Evolutionary conservation across 768 basidiomycete genomes (phyloP).

Genomic region (Amanita pseudoporphyria): DNA sequence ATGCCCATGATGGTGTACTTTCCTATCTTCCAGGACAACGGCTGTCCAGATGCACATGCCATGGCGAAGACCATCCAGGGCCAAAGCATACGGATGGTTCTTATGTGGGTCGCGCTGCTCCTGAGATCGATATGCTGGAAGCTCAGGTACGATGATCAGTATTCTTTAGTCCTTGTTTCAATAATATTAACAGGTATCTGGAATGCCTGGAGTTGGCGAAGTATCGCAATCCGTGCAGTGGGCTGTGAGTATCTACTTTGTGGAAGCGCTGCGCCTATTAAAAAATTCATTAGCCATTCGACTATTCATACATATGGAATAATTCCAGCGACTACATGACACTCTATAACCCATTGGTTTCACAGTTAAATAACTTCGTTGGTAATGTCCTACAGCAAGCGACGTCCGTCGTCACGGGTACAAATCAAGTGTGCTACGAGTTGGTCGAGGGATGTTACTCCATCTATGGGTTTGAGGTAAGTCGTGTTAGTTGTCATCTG

Average conservation of each 20-base stretch:
- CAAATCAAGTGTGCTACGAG: slow-evolving; percentile 65
- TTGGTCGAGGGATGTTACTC: slow-evolving; percentile 46
- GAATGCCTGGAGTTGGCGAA: slow-evolving; percentile 43
- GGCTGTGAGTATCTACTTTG: slow-evolving; percentile 37
- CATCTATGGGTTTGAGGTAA: slow-evolving; percentile 66
- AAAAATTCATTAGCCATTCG: slow-evolving; percentile 46
- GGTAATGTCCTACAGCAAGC: slow-evolving; percentile 72
- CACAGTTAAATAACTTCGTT: slow-evolving; percentile 49
- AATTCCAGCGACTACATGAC: slow-evolving; percentile 49
- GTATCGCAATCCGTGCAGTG: slow-evolving; percentile 80
- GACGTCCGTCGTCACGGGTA: slow-evolving; percentile 60
- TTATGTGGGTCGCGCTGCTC: slow-evolving; percentile 70
- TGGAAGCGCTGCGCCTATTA: slow-evolving; percentile 3
- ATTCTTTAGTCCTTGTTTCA: slow-evolving; percentile 8
- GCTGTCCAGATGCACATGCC: slow-evolving; percentile 76
- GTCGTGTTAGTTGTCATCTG: slow-evolving; percentile 10
- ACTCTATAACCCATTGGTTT: slow-evolving; percentile 42
- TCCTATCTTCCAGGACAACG: slow-evolving; percentile 72
- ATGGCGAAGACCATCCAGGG: slow-evolving; percentile 71
- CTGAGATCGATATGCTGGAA: slow-evolving; percentile 85
- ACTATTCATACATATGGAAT: slow-evolving; percentile 57
- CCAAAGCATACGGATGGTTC: slow-evolving; percentile 61
- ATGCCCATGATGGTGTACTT: slow-evolving; percentile 27
- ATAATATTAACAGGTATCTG: slow-evolving; percentile 21
- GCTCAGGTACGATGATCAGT: slow-evolving; percentile 38